Percentiles rank a stretch among this genome's conserved stretches.
Evolutionary conservation across 805 yeast genomes (phyloP).

Genomic region (Wickerhamiella kazuoi): DNA sequence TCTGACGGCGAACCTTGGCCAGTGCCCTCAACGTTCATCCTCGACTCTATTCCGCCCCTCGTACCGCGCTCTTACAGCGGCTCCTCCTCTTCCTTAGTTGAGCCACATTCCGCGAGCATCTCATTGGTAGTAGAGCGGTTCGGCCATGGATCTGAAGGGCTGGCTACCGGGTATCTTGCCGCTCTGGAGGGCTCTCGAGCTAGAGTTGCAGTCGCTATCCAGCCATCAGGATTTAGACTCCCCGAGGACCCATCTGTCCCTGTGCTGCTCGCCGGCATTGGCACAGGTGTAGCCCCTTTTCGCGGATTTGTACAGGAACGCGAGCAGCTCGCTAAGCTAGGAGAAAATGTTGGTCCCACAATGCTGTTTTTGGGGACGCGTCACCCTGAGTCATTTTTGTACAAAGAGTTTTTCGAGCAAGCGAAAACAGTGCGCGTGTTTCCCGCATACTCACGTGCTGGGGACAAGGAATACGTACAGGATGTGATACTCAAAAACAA

Average conservation of each 20-base stretch:
- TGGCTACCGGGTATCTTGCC: slow-evolving; percentile 10
- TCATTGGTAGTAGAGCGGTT: slow-evolving; percentile 58
- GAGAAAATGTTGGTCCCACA: slow-evolving; percentile 5
- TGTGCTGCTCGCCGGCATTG: slow-evolving; percentile 67
- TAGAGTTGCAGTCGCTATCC: slow-evolving; percentile 61
- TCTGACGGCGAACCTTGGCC: slow-evolving; percentile 48
- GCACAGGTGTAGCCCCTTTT: slow-evolving; percentile 83
- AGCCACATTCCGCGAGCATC: slow-evolving; percentile 47
- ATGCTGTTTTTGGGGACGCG: slow-evolving; percentile 11
- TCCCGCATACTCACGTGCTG: slow-evolving; percentile 10
- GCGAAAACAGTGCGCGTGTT: slow-evolving; percentile 2
- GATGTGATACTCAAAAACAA: slow-evolving; percentile 4
- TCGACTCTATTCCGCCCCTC: slow-evolving; percentile 50
- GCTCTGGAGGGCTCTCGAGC: slow-evolving; percentile 1
- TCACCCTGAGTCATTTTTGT: slow-evolving; percentile 8
- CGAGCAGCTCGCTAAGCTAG: slow-evolving; percentile 22
- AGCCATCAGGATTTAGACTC: slow-evolving; percentile 64
- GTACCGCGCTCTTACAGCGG: slow-evolving; percentile 77
- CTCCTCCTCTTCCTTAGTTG: slow-evolving; percentile 56
- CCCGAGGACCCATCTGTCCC: slow-evolving; percentile 60
- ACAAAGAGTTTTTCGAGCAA: slow-evolving; percentile 5
- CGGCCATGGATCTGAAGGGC: slow-evolving; percentile 10
- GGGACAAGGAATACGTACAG: slow-evolving; percentile 5
- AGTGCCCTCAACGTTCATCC: slow-evolving; percentile 52
- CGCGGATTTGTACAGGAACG: slow-evolving; percentile 72